Evolutionary conservation across 1,284 basidiomycete species (phyloP), one percentile per base, ranked within the genome.

Genomic region (Fomitiporia mediterranea): DNA sequence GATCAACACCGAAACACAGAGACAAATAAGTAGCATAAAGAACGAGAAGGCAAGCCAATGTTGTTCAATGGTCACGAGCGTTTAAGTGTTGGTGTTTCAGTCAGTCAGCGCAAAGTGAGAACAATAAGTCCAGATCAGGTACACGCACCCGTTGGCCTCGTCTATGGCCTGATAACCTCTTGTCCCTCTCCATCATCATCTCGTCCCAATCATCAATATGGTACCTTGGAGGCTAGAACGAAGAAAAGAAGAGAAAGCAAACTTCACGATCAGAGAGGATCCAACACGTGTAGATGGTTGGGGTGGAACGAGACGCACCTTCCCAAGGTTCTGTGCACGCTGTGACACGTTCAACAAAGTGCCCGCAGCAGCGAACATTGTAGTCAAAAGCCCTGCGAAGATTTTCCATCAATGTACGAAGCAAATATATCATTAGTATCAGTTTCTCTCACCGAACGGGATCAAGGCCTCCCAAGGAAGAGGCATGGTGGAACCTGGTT

Each of bases 401-500:
- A 40, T 11, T 27, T 23, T 43, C 39, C 39, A 44, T 38, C 49
- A 44, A 38, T 23, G 3, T n/a, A n/a, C n/a, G n/a, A n/a, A n/a
- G 38, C 38, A 38, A 30, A n/a, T 53, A 28, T 35, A 30, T 17
- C 13, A 15, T 56, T 28, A 48, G 53, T 13, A 9, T 49, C 30
- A 56, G 50, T 6, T 21, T 51, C 62, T 67, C 61, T 44, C 69
- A 93, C 94, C 93, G 67, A 94, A 93, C 44, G 94, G 94, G 76
- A 97, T 90, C 64, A 95, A 79, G 47, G 94, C 92, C 78, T 96
- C 93, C 87, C 90, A 96, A 62, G 93, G 93, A 66, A 95, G 84
- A 57, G 94, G 93, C 93, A 95, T 95, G 8, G 48, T 56, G 23
- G 46, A 38, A n/a, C n/a, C n/a, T n/a, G n/a, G n/a, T n/a, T n/a